Evolutionary conservation across 2,329 filamentous ascomycete species (phyloP).

Genomic region (Fusarium temperatum): DNA sequence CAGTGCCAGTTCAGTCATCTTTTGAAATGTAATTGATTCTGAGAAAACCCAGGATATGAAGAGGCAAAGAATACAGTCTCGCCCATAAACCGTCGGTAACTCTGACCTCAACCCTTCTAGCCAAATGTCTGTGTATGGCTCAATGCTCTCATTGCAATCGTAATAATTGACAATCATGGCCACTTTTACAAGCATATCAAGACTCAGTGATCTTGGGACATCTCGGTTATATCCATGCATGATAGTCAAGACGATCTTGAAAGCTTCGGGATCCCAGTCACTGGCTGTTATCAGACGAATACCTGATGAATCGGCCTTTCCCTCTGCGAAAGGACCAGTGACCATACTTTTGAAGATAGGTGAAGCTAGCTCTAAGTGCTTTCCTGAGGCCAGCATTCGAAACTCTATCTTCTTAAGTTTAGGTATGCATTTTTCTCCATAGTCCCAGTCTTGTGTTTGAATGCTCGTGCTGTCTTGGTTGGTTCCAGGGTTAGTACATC

Average conservation of each 20-base stretch:
- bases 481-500: fast-evolving
- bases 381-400: background rate
- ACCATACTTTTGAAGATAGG: slow-evolving; percentile 7
- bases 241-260: slow-evolving; percentile 36
- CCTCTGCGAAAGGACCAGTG: background rate
- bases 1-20: slow-evolving; percentile 10
- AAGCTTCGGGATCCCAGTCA: slow-evolving; percentile 39
- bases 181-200: slow-evolving; percentile 39
- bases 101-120: background rate
- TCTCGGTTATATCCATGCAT: slow-evolving; percentile 36
- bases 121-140: slow-evolving; percentile 15
- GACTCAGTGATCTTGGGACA: slow-evolving; percentile 20
- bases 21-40: background rate
- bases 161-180: slow-evolving; percentile 41
- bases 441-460: fast-evolving
- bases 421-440: background rate
- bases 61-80: slow-evolving; percentile 7
- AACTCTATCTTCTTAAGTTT: background rate
- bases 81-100: background rate
- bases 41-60: slow-evolving; percentile 32
- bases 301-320: fast-evolving
- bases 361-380: slow-evolving; percentile 2
- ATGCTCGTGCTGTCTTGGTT: fast-evolving
- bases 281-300: background rate
- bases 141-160: slow-evolving; percentile 32